A percentile compares a stretch with the other conserved stretches of the same genome.
These are phyloP conservation scores for Alliaria petiolata DNA, from an alignment of 345 rosid genomes.

Conservation along the genomic window DNA sequence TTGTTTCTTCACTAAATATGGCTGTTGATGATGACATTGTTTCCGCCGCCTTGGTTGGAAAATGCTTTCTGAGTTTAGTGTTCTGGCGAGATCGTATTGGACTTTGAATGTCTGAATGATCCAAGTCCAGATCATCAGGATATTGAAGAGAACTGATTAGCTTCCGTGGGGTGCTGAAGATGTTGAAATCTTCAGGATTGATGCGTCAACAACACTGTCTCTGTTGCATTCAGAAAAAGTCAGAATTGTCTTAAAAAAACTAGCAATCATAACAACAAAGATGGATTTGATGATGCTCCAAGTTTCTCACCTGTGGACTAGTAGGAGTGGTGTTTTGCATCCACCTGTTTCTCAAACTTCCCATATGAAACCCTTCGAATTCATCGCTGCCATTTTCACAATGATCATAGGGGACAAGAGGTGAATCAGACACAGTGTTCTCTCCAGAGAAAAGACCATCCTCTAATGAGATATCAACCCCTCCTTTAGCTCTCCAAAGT, in stretches of 20 bases:
- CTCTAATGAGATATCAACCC: constrained; percentile 67
- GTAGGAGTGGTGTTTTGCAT: constrained; percentile 55
- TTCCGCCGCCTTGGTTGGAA: constrained; percentile 43
- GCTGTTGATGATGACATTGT: constrained; percentile 48
- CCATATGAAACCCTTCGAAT: constrained; percentile 50
- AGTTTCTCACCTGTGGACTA: constrained; percentile 70
- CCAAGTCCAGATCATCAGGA: constrained; percentile 43
- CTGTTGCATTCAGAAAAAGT: constrained; percentile 36
- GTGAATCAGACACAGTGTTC: constrained; percentile 37
- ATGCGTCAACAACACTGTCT: constrained; percentile 52
- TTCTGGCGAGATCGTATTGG: constrained; percentile 39
- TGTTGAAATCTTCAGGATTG: constrained; percentile 44
- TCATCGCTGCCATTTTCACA: constrained; percentile 33
- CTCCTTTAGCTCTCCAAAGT: constrained; percentile 36
- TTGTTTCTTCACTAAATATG: constrained; percentile 15
- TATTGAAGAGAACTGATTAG: constrained; percentile 78
- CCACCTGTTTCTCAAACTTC: constrained; percentile 39
- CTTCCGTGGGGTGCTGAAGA: constrained; percentile 82
- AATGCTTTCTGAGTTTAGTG: constrained; percentile 30
- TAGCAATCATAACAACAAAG: constrained; percentile 45
- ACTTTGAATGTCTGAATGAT: constrained; percentile 44
- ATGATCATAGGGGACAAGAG: constrained; percentile 34
- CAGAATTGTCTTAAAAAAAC: not conserved
- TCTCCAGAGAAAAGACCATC: constrained; percentile 70
- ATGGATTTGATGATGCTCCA: not conserved